phyloP scores from a whole-genome alignment of 202 grass and related monocot genomes.

The Setaria viridis region DNA sequence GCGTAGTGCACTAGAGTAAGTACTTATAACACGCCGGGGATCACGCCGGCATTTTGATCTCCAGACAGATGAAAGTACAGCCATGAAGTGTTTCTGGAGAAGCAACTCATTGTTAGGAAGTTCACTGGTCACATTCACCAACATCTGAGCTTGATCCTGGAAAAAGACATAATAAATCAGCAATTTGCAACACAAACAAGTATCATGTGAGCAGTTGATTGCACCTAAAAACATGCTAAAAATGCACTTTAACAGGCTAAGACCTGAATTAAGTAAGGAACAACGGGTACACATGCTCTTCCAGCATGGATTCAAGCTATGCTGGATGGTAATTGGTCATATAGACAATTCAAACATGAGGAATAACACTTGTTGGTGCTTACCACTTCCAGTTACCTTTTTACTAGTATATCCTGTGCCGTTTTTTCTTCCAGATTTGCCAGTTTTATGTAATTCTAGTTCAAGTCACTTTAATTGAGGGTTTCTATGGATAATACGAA shows the following conservation, averaged over 20 bases:
- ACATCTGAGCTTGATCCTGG: constrained; percentile 90
- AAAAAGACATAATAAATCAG: constrained; percentile 43
- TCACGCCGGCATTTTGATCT: constrained; percentile 69
- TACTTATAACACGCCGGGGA: constrained; percentile 29
- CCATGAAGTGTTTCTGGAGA: constrained; percentile 93
- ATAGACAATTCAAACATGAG: neutral
- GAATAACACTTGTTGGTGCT: neutral
- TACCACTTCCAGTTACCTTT: constrained; percentile 19
- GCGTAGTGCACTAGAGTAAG: constrained; percentile 42
- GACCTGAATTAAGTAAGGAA: constrained; percentile 21
- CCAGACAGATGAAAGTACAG: constrained; percentile 95
- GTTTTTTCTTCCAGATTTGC: neutral
- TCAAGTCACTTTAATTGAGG: constrained; percentile 3
- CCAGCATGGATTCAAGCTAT: constrained; percentile 11
- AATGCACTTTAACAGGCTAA: constrained; percentile 13
- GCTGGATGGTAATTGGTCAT: constrained; percentile 17
- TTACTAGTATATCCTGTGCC: neutral
- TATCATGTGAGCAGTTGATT: constrained; percentile 7
- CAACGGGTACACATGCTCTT: neutral
- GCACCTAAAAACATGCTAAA: constrained; percentile 14
- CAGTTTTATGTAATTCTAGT: neutral
- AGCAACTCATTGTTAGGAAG: constrained; percentile 89
- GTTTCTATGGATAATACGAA: constrained; percentile 2
- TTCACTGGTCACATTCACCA: constrained; percentile 87
- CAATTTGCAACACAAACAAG: constrained; percentile 9